phyloP scores from a whole-genome alignment of 345 rosid genomes.

The Boechera retrofracta region DNA sequence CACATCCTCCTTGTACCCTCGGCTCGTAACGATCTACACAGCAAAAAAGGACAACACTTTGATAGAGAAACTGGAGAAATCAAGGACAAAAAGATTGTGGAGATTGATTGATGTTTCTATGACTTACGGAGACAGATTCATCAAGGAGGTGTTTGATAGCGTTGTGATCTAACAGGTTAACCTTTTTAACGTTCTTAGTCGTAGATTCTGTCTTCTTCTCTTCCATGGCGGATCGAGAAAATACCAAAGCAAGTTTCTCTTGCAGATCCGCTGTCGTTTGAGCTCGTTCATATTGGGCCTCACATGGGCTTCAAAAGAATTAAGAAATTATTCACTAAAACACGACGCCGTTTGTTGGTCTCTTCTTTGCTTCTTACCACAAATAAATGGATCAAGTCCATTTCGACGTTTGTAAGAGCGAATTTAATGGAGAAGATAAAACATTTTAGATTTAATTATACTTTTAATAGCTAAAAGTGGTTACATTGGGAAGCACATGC shows the following conservation, averaged over 20 bases:
- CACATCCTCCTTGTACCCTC: constrained; percentile 79
- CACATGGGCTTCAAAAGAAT: background rate
- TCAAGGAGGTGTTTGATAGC: constrained; percentile 89
- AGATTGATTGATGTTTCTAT: background rate
- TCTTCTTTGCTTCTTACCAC: background rate
- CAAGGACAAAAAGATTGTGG: background rate
- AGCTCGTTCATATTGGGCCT: background rate
- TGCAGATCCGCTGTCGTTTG: background rate
- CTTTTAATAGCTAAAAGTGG: background rate
- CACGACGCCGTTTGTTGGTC: background rate
- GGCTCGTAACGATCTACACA: constrained; percentile 64
- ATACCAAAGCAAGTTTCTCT: background rate
- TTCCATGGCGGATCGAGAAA: constrained; percentile 45
- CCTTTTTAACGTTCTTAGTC: constrained; percentile 63
- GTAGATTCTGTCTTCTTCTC: constrained; percentile 61
- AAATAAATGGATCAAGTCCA: background rate
- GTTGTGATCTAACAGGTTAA: constrained; percentile 82
- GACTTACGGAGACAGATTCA: constrained; percentile 72
- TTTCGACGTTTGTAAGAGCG: background rate
- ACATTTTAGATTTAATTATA: background rate
- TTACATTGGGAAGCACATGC: constrained; percentile 10
- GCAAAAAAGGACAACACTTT: background rate
- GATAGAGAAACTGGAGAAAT: constrained; percentile 26
- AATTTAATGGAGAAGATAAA: background rate
- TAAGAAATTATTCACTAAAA: background rate